Evolutionary conservation across 768 basidiomycete species (phyloP), one percentile per base, ranked within the genome.

Genomic region (Lentinus brumalis): DNA sequence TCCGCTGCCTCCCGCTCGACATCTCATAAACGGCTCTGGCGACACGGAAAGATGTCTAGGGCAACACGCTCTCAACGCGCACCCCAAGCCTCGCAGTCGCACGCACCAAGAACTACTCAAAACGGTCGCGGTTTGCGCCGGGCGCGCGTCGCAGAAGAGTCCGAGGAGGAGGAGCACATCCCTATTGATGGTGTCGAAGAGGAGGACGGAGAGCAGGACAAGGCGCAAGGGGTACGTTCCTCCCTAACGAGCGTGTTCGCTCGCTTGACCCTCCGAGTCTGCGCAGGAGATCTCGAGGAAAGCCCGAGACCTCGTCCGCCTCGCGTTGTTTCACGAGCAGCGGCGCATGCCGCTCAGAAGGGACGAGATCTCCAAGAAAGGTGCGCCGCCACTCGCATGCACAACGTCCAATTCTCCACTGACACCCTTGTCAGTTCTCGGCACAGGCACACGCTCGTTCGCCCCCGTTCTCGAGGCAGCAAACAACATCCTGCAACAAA

Each of bases 291-390:
- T 86, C 26, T 76, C 79, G n/a, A 80, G 83, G 53, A 86, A 84
- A 71, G 89, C 89, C 0, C 79, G 82, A 51, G 85, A 87, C 53
- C 81, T 96, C 35, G 91, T 90, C 10, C 83, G 94, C 16, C 80
- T 93, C 26, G 92, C 93, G 2, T 77, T 98, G 44, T 96, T 94
- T 72, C 80, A 78, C 5, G 94, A 96, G 70, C 85, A 89, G 56
- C 85, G 81, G 69, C 81, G 92, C 53, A 73, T 76, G 11, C 79
- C 86, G 2, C 73, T 97, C 51, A 82, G 83, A 40, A 80, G 92
- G 42, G 90, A 94, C n/a, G 94, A 96, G 42, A 91, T 96, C 52
- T 85, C 81, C 41, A 95, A 94, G 76, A 91, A 91, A 80, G 86
- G 95, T 88, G 15, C 60, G 61, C 11, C 35, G 35, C 11, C 12